Conservation (phyloP, 2,329 filamentous ascomycete species). For the Apiospora rasikravindrae region DNA sequence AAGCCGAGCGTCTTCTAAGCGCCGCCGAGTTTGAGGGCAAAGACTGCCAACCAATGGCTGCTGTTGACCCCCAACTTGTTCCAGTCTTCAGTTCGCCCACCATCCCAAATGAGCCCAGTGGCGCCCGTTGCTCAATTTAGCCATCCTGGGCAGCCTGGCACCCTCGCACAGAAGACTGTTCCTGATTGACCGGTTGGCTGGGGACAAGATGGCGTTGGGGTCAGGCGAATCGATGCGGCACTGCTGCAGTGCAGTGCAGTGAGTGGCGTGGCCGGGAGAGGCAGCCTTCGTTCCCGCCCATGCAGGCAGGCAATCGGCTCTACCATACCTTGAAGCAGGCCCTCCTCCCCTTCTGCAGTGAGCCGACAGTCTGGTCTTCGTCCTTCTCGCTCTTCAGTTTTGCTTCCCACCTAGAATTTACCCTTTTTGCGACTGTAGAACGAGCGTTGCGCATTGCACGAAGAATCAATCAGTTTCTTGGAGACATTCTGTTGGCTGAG, state of each 20-base stretch:
- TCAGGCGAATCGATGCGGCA: neutral
- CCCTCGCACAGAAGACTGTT: neutral
- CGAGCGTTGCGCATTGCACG: neutral
- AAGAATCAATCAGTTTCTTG: neutral
- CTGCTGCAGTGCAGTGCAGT: neutral
- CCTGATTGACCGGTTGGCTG: conserved; percentile 5
- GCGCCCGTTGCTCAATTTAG: conserved; percentile 7
- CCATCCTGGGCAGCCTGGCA: conserved; percentile 7
- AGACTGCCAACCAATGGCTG: neutral
- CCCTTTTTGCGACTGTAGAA: neutral
- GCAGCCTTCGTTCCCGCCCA: neutral
- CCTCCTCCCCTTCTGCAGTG: neutral
- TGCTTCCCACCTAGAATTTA: neutral
- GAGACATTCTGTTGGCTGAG: neutral
- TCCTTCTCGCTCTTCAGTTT: neutral
- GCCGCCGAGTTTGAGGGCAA: conserved; percentile 12
- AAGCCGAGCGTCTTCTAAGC: conserved; percentile 24
- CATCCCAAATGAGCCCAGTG: conserved; percentile 9
- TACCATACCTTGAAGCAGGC: neutral
- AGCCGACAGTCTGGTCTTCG: neutral
- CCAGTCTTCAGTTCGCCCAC: neutral
- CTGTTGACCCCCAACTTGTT: conserved; percentile 1
- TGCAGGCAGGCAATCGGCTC: neutral
- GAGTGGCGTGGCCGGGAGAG: neutral
- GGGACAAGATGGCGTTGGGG: neutral